Evolutionary conservation across 2,329 filamentous ascomycete species (phyloP).

Genomic region (Penicillium freii): DNA sequence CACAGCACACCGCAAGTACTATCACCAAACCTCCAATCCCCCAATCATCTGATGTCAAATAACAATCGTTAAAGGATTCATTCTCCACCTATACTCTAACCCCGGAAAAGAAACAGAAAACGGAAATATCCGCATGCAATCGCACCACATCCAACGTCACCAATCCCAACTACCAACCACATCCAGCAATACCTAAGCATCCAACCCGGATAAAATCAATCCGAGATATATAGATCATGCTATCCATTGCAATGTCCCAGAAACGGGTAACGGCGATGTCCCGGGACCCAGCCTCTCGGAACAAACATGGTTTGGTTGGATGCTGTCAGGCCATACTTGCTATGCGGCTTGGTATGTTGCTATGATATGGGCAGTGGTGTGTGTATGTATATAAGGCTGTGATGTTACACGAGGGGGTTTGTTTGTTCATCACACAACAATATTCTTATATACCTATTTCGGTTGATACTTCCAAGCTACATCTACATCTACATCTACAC

Average conservation of each 20-base stretch:
- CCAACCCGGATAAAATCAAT: not conserved
- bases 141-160: conserved; percentile 19
- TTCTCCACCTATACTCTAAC: not conserved
- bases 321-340: conserved; percentile 12
- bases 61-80: not conserved
- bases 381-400: conserved; percentile 11
- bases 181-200: not conserved
- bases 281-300: not conserved
- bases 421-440: not conserved
- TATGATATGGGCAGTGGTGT: too few species aligned
- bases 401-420: not conserved
- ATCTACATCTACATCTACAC: not conserved
- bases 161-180: not conserved
- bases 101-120: not conserved
- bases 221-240: conserved; percentile 7
- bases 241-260: not conserved
- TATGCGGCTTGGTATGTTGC: not conserved
- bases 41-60: conserved; percentile 1
- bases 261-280: not conserved
- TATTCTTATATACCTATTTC: not conserved
- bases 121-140: not conserved
- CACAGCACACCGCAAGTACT: not conserved
- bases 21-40: not conserved
- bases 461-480: not conserved
- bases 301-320: not conserved